Conservation (phyloP, 2,329 filamentous ascomycete genomes). For the Cladophialophora psammophila region DNA sequence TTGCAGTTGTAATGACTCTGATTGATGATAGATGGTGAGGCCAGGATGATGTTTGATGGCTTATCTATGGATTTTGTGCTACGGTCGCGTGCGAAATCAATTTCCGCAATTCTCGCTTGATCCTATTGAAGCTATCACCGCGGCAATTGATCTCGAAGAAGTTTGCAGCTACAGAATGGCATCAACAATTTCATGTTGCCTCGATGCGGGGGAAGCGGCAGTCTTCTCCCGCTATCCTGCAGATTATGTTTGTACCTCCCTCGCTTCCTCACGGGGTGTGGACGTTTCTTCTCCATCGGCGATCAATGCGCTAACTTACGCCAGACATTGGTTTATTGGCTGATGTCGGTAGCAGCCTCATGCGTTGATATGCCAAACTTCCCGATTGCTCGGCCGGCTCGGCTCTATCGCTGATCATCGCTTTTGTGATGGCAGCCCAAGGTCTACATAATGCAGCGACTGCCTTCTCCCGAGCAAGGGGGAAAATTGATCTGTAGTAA, state of each 20-base stretch:
- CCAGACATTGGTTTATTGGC: not conserved
- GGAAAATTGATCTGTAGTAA: not conserved
- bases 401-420: not conserved
- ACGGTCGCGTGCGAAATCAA: slow-evolving; percentile 41
- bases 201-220: too few relatives aligned
- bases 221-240: slow-evolving; percentile 48
- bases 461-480: not conserved
- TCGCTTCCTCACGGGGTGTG: not conserved
- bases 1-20: too few relatives aligned
- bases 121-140: slow-evolving; percentile 72
- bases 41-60: slow-evolving; percentile 37
- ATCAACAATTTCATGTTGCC: too few relatives aligned
- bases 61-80: slow-evolving; percentile 39
- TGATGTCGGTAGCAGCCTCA: not conserved
- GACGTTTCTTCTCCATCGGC: slow-evolving; percentile 33
- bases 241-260: slow-evolving; percentile 32
- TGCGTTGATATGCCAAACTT: not conserved
- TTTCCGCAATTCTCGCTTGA: slow-evolving; percentile 30
- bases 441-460: not conserved
- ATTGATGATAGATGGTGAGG: slow-evolving; percentile 29
- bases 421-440: not conserved
- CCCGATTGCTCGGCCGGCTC: not conserved
- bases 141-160: slow-evolving; percentile 74
- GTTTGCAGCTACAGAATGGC: slow-evolving; percentile 62
- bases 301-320: not conserved